Base-by-base conservation (phyloP, 2,329 filamentous ascomycete species). In the Dryadomyces quercivorus region DNA sequence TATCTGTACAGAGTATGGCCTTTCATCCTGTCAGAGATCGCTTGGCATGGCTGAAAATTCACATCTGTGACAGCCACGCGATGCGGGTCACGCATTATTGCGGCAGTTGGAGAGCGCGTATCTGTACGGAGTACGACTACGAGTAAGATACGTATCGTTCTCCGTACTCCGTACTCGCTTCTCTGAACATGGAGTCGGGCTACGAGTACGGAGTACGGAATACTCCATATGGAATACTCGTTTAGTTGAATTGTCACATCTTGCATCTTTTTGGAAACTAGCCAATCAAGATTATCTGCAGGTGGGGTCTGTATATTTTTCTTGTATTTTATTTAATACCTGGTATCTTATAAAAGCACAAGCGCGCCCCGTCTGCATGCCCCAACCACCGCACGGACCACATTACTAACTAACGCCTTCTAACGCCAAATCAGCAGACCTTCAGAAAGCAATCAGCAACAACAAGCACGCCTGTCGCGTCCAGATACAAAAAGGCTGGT, bases 401-500 rank as follows among this genome's bases (percentile, higher is more conserved):
- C 31, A 12, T 34, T 38, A 42, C 36, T 40, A 40, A 40, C 42
- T 44, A 53, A 55, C 34, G 47, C 34, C 51, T 50, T 38, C 21
- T 47, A 57, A 57, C 57, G 54, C 55, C 54, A 59, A 58, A 61
- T 61, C 60, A 61, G 59, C 55, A 59, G 48, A 50, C 53, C 38
- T 51, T 26, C 38, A 44, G 47, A 44, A 51, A 56, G 49, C 67
- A 79, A 81, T 82, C 78, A 81, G 78, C 78, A 80, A 64, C 67
- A 58, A 58, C 69, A 69, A 70, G 70, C 69, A 67, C 66, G 67
- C 66, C 67, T 61, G 68, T 69, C 74, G 73, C 75, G 72, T 74
- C 70, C 74, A 78, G 72, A 74, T 81, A 82, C 78, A 81, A 80
- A 81, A 80, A 70, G 70, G 72, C 71, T 66, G 64, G 66, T 66